Conservation (phyloP, 1,284 basidiomycete species). For the Xanthoconium separans region DNA sequence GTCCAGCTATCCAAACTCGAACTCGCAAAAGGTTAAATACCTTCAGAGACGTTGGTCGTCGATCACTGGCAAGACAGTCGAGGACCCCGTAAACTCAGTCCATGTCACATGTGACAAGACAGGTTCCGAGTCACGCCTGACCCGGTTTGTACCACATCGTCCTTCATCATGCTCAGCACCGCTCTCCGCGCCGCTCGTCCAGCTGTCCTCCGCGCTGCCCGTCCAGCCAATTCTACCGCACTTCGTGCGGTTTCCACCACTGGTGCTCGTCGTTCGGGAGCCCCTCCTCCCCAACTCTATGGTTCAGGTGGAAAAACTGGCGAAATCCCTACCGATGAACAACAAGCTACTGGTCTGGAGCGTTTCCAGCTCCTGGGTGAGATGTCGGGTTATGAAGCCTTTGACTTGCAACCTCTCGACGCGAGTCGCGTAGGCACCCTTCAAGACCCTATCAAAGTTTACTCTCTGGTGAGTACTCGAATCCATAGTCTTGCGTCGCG, state of each 20-base stretch:
- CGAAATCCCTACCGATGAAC: conserved; percentile 78
- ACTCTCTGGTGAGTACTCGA: conserved; percentile 71
- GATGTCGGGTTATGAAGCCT: conserved; percentile 86
- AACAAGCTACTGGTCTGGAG: conserved; percentile 96
- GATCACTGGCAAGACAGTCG: too few relatives aligned
- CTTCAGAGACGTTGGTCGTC: too few relatives aligned
- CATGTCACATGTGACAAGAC: conserved; percentile 29
- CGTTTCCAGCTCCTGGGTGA: conserved; percentile 91
- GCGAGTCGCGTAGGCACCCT: conserved; percentile 87
- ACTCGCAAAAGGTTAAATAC: too few relatives aligned
- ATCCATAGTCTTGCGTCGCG: neutral
- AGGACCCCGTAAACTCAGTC: neutral
- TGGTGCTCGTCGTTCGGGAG: conserved; percentile 50
- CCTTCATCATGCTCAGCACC: conserved; percentile 41
- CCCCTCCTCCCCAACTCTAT: conserved; percentile 66
- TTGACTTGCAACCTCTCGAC: conserved; percentile 88
- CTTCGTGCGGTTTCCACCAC: conserved; percentile 59
- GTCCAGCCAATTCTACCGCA: conserved; percentile 31
- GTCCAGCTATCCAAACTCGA: too few relatives aligned
- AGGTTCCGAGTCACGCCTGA: conserved; percentile 24
- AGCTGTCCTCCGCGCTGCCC: conserved; percentile 34
- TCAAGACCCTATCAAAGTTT: conserved; percentile 84
- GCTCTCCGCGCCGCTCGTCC: conserved; percentile 42
- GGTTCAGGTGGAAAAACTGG: conserved; percentile 77
- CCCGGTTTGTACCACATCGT: conserved; percentile 28